Percentiles rank a stretch among this genome's conserved stretches.
These are phyloP conservation scores for Garcia nutans DNA, from an alignment of 345 rosid species.

Conservation along the genomic window DNA sequence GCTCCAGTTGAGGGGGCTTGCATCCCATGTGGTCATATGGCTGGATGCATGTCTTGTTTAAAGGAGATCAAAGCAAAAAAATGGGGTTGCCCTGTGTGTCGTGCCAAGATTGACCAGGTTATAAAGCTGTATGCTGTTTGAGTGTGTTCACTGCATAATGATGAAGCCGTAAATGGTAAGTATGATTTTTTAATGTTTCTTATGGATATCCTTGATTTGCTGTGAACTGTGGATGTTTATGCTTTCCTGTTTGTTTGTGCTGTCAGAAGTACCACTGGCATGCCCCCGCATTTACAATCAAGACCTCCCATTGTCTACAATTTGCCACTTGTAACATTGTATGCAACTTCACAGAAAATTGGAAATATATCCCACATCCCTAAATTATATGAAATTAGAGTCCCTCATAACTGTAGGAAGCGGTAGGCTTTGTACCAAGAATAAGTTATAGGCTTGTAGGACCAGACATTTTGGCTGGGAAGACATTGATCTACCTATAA, in stretches of 20 bases:
- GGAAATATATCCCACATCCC: background rate
- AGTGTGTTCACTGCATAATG: conserved; percentile 14
- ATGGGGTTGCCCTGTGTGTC: conserved; percentile 95
- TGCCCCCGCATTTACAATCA: too few relatives aligned
- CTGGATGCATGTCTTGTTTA: conserved; percentile 92
- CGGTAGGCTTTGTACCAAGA: background rate
- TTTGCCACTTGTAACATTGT: background rate
- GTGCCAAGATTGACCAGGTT: conserved; percentile 78
- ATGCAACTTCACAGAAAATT: background rate
- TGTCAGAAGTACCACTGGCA: too few relatives aligned
- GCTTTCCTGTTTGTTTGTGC: background rate
- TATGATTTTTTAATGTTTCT: background rate
- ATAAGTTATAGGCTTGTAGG: background rate
- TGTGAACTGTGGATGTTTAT: background rate
- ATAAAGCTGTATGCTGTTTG: conserved; percentile 73
- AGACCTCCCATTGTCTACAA: too few relatives aligned
- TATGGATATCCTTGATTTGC: background rate
- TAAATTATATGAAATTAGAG: background rate
- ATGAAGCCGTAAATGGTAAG: conserved; percentile 6
- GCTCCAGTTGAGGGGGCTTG: conserved; percentile 94
- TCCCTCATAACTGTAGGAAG: background rate
- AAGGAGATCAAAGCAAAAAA: conserved; percentile 79
- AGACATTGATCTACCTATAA: background rate
- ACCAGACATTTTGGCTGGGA: background rate
- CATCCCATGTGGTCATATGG: conserved; percentile 98